These are phyloP conservation scores for Trichoderma sp. DNA, from an alignment of 2,329 filamentous ascomycete genomes.

Conservation along the genomic window DNA sequence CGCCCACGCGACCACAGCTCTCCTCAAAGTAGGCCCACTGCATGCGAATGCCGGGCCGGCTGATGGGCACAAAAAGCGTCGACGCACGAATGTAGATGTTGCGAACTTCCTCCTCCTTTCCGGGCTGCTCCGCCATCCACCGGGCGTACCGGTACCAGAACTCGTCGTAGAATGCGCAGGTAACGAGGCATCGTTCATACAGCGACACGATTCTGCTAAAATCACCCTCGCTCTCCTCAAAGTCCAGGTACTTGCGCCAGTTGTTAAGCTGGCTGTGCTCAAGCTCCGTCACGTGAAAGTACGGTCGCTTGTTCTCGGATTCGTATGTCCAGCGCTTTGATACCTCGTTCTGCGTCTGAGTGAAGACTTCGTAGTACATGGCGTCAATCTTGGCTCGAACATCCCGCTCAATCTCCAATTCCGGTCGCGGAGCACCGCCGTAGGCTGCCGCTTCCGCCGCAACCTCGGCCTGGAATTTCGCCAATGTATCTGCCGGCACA, in stretches of 20 bases:
- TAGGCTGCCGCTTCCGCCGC: constrained; percentile 61
- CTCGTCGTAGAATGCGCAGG: constrained; percentile 92
- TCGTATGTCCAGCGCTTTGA: constrained; percentile 95
- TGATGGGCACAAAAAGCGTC: constrained; percentile 83
- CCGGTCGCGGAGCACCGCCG: constrained; percentile 58
- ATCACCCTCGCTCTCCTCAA: constrained; percentile 84
- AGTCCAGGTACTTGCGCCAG: constrained; percentile 96
- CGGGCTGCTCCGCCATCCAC: constrained; percentile 83
- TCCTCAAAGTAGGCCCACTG: constrained; percentile 97
- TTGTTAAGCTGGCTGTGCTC: constrained; percentile 82
- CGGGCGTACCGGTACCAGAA: constrained; percentile 97
- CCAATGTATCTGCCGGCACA: constrained; percentile 66
- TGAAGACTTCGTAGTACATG: constrained; percentile 79
- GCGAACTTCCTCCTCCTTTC: constrained; percentile 85
- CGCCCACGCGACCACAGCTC: constrained; percentile 70
- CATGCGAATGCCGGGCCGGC: constrained; percentile 77
- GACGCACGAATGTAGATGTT: constrained; percentile 89
- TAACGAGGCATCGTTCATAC: constrained; percentile 92
- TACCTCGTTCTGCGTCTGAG: constrained; percentile 80
- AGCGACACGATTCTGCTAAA: constrained; percentile 75
- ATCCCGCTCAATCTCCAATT: constrained; percentile 81
- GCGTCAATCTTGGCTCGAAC: constrained; percentile 77
- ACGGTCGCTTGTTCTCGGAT: constrained; percentile 90
- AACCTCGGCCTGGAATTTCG: constrained; percentile 70
- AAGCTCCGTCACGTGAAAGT: constrained; percentile 94